A percentile compares a stretch with the other conserved stretches of the same genome.
Evolutionary conservation across 1,139 yeast species (phyloP).

Genomic region (Saccharomyces hybrid): DNA sequence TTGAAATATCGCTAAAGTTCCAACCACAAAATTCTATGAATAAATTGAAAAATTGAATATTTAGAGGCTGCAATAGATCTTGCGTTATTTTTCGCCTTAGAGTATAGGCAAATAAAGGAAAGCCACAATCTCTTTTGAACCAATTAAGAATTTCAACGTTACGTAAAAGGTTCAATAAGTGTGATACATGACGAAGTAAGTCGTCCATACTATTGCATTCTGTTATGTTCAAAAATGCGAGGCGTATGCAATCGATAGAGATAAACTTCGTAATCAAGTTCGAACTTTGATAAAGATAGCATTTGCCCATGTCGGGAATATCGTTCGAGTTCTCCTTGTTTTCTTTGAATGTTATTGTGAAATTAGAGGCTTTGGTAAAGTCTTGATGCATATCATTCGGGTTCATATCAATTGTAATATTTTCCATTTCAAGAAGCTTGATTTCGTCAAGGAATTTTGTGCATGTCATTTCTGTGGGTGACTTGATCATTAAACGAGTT

Average conservation of each 20-base stretch:
- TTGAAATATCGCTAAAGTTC: conserved; percentile 35
- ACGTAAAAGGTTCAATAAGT: conserved; percentile 11
- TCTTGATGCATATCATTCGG: conserved; percentile 5
- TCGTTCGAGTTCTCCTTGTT: conserved; percentile 3
- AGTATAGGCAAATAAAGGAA: conserved; percentile 19
- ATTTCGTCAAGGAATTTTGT: not conserved
- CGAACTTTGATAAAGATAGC: conserved; percentile 16
- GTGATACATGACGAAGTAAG: conserved; percentile 12
- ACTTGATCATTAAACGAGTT: not conserved
- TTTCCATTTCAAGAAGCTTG: not conserved
- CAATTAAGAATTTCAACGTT: conserved; percentile 11
- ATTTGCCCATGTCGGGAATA: conserved; percentile 12
- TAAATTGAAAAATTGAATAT: conserved; percentile 35
- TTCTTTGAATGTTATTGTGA: conserved; percentile 3
- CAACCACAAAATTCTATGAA: conserved; percentile 43
- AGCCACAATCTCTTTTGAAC: conserved; percentile 21
- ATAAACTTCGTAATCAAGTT: conserved; percentile 16
- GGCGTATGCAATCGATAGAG: conserved; percentile 15
- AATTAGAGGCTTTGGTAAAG: conserved; percentile 2
- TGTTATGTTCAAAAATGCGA: conserved; percentile 13
- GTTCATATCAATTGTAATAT: conserved; percentile 2
- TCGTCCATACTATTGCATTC: conserved; percentile 8
- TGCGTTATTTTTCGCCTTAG: conserved; percentile 22
- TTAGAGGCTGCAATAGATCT: conserved; percentile 17
- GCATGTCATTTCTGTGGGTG: not conserved